Evolutionary conservation across 768 basidiomycete genomes (phyloP).

Genomic region (Terana coerulea): DNA sequence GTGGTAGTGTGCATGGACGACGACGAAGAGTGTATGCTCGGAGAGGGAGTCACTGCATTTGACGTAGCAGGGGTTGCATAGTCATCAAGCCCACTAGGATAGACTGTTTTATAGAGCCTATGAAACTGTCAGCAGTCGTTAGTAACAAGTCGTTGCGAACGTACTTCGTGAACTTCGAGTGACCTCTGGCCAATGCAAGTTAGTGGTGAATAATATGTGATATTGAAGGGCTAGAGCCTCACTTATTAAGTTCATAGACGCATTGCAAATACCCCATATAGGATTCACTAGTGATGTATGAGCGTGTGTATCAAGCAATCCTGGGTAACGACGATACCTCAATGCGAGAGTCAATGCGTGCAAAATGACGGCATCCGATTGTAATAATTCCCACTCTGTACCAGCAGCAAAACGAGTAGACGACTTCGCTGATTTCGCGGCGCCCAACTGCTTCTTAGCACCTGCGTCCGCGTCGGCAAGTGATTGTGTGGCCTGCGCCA

Average conservation of each 20-base stretch:
- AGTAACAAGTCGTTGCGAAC: constrained; percentile 8
- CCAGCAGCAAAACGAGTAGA: constrained; percentile 52
- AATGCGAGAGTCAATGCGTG: constrained; percentile 69
- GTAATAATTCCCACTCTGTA: constrained; percentile 72
- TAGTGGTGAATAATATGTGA: background rate
- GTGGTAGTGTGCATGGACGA: constrained; percentile 15
- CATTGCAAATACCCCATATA: constrained; percentile 80
- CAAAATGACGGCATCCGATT: constrained; percentile 69
- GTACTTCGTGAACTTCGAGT: constrained; percentile 72
- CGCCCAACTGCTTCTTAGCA: constrained; percentile 47
- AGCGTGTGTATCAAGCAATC: background rate
- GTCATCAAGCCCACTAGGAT: constrained; percentile 23
- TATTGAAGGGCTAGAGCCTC: constrained; percentile 11
- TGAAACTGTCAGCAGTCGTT: background rate
- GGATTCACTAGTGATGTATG: constrained; percentile 48
- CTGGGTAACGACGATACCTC: constrained; percentile 41
- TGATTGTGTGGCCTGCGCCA: constrained; percentile 57
- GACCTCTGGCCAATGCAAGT: constrained; percentile 40
- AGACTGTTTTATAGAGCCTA: constrained; percentile 29
- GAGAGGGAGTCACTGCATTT: constrained; percentile 18
- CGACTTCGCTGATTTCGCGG: constrained; percentile 30
- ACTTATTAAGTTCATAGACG: constrained; percentile 65
- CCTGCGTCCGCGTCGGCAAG: constrained; percentile 59
- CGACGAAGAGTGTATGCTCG: constrained; percentile 20
- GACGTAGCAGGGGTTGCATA: constrained; percentile 26